phyloP scores from a whole-genome alignment of 2,329 filamentous ascomycete species.

The Fusarium sublunatum region DNA sequence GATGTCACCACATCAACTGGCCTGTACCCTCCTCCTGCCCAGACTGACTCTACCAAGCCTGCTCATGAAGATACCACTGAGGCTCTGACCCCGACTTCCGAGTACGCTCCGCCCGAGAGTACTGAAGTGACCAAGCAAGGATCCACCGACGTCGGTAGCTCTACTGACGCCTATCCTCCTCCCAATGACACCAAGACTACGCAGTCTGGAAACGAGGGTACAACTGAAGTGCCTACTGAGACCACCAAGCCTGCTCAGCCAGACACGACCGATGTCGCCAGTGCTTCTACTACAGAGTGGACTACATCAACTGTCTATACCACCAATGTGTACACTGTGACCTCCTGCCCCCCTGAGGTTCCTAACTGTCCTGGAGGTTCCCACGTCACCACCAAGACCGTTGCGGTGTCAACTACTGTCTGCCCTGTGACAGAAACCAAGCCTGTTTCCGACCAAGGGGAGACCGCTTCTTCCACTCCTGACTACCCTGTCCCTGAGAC shows the following conservation, averaged over 20 bases:
- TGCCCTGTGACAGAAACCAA: slow-evolving; percentile 37
- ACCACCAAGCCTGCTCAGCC: slow-evolving; percentile 14
- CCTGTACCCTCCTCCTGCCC: slow-evolving; percentile 22
- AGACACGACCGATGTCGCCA: background rate
- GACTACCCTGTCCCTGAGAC: slow-evolving; percentile 9
- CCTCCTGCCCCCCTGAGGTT: slow-evolving; percentile 33
- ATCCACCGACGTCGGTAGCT: slow-evolving; percentile 17
- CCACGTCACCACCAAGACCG: slow-evolving; percentile 38
- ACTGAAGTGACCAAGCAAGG: slow-evolving; percentile 23
- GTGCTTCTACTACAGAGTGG: slow-evolving; percentile 21
- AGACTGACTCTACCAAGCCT: slow-evolving; percentile 18
- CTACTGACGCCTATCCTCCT: slow-evolving; percentile 20
- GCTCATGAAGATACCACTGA: slow-evolving; percentile 16
- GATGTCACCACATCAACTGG: slow-evolving; percentile 10
- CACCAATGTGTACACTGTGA: slow-evolving; percentile 40
- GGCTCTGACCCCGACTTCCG: slow-evolving; percentile 21
- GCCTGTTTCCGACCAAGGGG: slow-evolving; percentile 14
- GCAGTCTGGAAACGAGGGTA: background rate
- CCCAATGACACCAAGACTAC: slow-evolving; percentile 16
- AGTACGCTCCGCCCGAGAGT: slow-evolving; percentile 15
- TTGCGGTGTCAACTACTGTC: slow-evolving; percentile 40
- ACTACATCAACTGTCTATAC: slow-evolving; percentile 41
- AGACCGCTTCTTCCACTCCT: slow-evolving; percentile 10
- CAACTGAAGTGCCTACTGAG: slow-evolving; percentile 12
- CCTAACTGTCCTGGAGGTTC: slow-evolving; percentile 34